These are phyloP conservation scores for Raffaelea albimanens DNA, from an alignment of 2,329 filamentous ascomycete species.

Conservation along the genomic window DNA sequence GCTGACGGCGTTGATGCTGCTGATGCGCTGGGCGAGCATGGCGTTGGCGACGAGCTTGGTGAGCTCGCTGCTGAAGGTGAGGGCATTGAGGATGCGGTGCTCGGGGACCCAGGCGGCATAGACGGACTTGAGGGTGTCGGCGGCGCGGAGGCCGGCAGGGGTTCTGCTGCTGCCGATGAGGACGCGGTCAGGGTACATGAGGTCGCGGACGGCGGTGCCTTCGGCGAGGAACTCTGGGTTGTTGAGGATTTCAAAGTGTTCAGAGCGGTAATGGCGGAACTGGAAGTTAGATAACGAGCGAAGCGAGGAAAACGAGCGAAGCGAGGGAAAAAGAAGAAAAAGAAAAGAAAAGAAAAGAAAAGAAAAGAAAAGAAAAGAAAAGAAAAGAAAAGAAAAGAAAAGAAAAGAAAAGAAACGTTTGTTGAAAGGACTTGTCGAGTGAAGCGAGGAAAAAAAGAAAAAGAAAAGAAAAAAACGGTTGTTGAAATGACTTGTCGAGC, in stretches of 20 bases:
- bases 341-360: too few relatives aligned
- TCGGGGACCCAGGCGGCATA: constrained; percentile 4
- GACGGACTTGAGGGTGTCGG: not conserved
- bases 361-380: too few relatives aligned
- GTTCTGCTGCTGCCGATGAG: constrained; percentile 3
- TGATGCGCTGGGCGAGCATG: constrained; percentile 7
- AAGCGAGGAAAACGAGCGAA: too few relatives aligned
- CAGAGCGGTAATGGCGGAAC: constrained; percentile 1
- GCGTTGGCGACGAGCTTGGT: constrained; percentile 7
- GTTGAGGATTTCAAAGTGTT: constrained; percentile 1
- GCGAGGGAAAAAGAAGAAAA: too few relatives aligned
- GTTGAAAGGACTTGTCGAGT: too few relatives aligned
- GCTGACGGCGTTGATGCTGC: constrained; percentile 8
- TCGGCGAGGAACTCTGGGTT: constrained; percentile 7
- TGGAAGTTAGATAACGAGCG: not conserved
- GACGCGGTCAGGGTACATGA: constrained; percentile 4
- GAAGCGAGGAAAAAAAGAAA: too few relatives aligned
- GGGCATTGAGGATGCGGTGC: not conserved
- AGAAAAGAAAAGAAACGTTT: too few relatives aligned
- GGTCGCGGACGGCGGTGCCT: constrained; percentile 2
- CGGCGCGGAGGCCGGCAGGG: not conserved
- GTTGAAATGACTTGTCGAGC: too few relatives aligned
- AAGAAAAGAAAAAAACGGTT: too few relatives aligned
- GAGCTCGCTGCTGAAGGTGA: constrained; percentile 7
- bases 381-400: too few relatives aligned